These are phyloP conservation scores for Trichoderma hamatum DNA, from an alignment of 2,329 filamentous ascomycete species.

Conservation along the genomic window DNA sequence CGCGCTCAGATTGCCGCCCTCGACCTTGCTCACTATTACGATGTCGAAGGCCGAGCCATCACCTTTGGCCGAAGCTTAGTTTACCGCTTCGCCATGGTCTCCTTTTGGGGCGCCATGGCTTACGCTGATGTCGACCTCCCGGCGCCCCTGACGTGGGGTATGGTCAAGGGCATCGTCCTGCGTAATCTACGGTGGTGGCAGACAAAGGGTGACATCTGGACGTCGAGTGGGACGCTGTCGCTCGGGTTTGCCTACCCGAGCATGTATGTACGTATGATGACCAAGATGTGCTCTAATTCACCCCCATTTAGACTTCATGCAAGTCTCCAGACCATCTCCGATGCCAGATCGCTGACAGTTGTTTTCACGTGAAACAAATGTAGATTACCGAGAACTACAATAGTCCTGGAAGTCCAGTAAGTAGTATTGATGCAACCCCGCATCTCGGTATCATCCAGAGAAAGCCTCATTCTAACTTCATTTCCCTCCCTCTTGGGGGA, in stretches of 20 bases:
- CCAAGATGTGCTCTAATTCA: background rate
- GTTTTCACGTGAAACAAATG: slow-evolving; percentile 7
- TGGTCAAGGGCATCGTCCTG: slow-evolving; percentile 75
- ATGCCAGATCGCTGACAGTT: slow-evolving; percentile 28
- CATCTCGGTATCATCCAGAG: slow-evolving; percentile 2
- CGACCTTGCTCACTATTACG: slow-evolving; percentile 77
- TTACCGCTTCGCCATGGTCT: slow-evolving; percentile 85
- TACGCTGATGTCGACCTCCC: slow-evolving; percentile 76
- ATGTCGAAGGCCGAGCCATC: slow-evolving; percentile 70
- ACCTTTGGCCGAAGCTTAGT: slow-evolving; percentile 78
- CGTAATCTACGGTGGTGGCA: slow-evolving; percentile 81
- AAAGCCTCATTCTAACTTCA: slow-evolving; percentile 5
- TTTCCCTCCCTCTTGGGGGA: background rate
- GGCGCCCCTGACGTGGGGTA: slow-evolving; percentile 73
- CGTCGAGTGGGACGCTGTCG: slow-evolving; percentile 71
- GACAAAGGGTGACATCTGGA: slow-evolving; percentile 73
- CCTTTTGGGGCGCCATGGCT: slow-evolving; percentile 77
- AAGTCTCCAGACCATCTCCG: slow-evolving; percentile 22
- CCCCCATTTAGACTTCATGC: background rate
- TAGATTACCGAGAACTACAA: slow-evolving; percentile 82
- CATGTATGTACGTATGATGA: slow-evolving; percentile 59
- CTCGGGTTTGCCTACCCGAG: slow-evolving; percentile 80
- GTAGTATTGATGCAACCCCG: slow-evolving; percentile 31
- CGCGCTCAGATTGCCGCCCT: slow-evolving; percentile 68
- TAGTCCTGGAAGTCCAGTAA: slow-evolving; percentile 66